Evolutionary conservation across 1,284 basidiomycete genomes (phyloP).

Genomic region (Marasmius oreades): DNA sequence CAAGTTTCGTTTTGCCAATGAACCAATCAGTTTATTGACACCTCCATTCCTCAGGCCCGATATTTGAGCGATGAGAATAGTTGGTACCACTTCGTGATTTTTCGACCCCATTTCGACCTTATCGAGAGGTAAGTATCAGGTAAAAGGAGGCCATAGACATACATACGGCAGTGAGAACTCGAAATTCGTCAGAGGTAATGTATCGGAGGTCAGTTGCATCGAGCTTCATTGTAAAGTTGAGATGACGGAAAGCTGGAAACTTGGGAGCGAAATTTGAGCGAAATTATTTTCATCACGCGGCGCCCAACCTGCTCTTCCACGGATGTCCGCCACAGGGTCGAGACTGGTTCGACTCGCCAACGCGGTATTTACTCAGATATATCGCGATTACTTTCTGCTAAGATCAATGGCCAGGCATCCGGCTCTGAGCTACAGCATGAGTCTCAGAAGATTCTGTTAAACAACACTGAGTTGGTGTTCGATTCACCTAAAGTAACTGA

Average conservation of each 20-base stretch:
- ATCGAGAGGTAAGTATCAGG: neutral
- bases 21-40: conserved; percentile 90
- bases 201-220: conserved; percentile 95
- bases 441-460: no score
- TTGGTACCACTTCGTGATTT: conserved; percentile 96
- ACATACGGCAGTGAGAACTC: conserved; percentile 88
- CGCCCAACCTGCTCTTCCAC: no score
- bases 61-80: conserved; percentile 85
- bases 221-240: conserved; percentile 70
- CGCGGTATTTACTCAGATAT: conserved; percentile 14
- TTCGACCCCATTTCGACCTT: conserved; percentile 98
- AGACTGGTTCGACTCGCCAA: conserved; percentile 20
- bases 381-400: neutral
- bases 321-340: conserved; percentile 18
- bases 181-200: conserved; percentile 89
- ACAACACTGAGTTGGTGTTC: neutral
- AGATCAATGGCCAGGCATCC: conserved; percentile 17
- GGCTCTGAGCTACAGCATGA: conserved; percentile 12
- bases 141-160: conserved; percentile 3
- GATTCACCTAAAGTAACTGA: conserved; percentile 11
- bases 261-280: no score
- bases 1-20: conserved; percentile 88
- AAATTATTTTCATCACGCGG: no score
- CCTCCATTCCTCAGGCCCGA: conserved; percentile 89
- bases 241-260: neutral